Conservation (phyloP, 306 rosid species). For the Cercis canadensis region DNA sequence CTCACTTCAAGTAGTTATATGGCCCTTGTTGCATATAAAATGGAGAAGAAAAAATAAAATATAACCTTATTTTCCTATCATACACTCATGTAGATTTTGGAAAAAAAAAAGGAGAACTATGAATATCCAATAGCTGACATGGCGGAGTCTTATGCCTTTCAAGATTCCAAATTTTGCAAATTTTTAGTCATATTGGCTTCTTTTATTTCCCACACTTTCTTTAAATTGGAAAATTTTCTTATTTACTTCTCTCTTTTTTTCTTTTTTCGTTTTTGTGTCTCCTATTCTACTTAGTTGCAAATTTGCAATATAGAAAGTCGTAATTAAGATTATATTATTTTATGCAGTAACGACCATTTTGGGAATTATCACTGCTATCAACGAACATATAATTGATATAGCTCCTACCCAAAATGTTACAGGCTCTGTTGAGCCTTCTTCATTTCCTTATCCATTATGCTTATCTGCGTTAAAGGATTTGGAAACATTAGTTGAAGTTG, state of each 20-base stretch:
- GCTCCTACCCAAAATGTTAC: slow-evolving; percentile 50
- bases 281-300: slow-evolving; percentile 13
- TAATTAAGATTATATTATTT: slow-evolving; percentile 37
- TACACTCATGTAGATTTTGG: slow-evolving; percentile 22
- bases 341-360: slow-evolving; percentile 79
- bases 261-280: no score
- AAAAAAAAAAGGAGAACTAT: neutral
- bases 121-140: neutral
- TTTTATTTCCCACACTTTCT: slow-evolving; percentile 5
- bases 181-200: slow-evolving; percentile 3
- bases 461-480: slow-evolving; percentile 89
- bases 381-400: slow-evolving; percentile 81
- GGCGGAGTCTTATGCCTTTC: neutral
- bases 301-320: neutral
- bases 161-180: slow-evolving; percentile 5
- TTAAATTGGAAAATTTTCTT: neutral
- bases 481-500: slow-evolving; percentile 92
- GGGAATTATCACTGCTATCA: slow-evolving; percentile 89
- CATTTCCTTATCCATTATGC: slow-evolving; percentile 83
- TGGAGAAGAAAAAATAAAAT: slow-evolving; percentile 18
- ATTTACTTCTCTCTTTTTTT: neutral
- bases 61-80: slow-evolving; percentile 12
- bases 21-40: slow-evolving; percentile 6
- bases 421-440: slow-evolving; percentile 52
- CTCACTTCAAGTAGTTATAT: slow-evolving; percentile 4